Evolutionary conservation across 192 early-diverging fungal genomes (phyloP).

Genomic region (Tieghemiomyces parasiticus): DNA sequence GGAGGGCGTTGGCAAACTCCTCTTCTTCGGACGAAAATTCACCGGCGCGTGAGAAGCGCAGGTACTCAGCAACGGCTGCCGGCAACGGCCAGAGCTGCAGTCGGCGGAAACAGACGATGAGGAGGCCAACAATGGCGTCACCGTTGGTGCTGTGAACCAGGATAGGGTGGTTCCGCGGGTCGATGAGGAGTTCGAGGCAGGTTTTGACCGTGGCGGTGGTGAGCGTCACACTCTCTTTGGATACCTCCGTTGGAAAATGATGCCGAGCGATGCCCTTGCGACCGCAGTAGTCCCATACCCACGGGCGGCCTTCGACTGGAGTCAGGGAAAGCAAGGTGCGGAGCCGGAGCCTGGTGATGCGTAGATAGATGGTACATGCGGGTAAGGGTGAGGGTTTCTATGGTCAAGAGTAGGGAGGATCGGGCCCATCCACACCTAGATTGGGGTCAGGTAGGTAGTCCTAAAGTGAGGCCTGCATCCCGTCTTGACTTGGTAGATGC

Average conservation of each 20-base stretch:
- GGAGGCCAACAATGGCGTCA: conserved; percentile 66
- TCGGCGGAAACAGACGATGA: conserved; percentile 76
- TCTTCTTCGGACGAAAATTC: conserved; percentile 6
- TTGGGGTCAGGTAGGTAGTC: neutral
- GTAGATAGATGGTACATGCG: neutral
- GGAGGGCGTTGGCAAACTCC: neutral
- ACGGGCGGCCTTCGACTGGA: conserved; percentile 48
- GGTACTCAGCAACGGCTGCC: conserved; percentile 52
- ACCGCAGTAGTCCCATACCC: conserved; percentile 45
- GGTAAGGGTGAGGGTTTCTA: neutral
- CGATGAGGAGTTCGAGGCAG: conserved; percentile 56
- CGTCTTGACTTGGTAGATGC: neutral
- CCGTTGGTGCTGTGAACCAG: conserved; percentile 91
- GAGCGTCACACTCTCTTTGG: conserved; percentile 78
- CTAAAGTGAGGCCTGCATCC: neutral
- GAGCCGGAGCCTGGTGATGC: conserved; percentile 36
- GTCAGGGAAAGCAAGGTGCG: conserved; percentile 77
- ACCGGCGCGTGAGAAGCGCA: conserved; percentile 26
- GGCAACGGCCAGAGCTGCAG: conserved; percentile 78
- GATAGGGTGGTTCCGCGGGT: conserved; percentile 52
- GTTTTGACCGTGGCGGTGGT: conserved; percentile 54
- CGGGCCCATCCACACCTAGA: neutral
- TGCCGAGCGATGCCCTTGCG: conserved; percentile 45
- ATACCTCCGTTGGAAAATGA: conserved; percentile 57
- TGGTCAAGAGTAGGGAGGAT: neutral